phyloP scores from a whole-genome alignment of 1,139 yeast genomes.

The Spathaspora sp. region DNA sequence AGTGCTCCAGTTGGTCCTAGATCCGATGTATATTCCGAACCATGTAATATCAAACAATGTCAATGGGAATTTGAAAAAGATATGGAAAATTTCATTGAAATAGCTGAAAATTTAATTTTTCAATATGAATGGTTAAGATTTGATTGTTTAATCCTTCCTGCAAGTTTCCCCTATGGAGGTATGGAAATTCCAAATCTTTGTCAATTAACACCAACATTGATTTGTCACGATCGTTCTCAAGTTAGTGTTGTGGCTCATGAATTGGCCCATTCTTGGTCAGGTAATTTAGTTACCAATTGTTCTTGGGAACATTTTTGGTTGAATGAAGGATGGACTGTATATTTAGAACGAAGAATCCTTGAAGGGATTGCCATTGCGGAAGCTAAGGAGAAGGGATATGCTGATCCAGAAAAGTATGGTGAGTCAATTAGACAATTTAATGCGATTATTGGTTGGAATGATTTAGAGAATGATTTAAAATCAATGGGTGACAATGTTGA shows the following conservation, averaged over 20 bases:
- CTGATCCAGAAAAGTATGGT: constrained; percentile 47
- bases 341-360: constrained; percentile 79
- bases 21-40: constrained; percentile 80
- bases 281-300: constrained; percentile 84
- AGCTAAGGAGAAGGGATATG: constrained; percentile 6
- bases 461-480: constrained; percentile 62
- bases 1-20: constrained; percentile 81
- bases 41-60: constrained; percentile 63
- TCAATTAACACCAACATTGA: constrained; percentile 86
- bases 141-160: constrained; percentile 78
- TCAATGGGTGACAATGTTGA: constrained; percentile 55
- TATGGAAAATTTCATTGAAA: constrained; percentile 72
- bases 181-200: constrained; percentile 95
- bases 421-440: constrained; percentile 75
- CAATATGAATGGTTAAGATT: constrained; percentile 84
- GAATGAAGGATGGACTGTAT: constrained; percentile 96
- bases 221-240: constrained; percentile 82
- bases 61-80: constrained; percentile 80
- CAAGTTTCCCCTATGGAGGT: constrained; percentile 90
- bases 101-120: constrained; percentile 81
- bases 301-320: constrained; percentile 96
- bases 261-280: constrained; percentile 90
- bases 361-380: constrained; percentile 46
- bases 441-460: constrained; percentile 89
- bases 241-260: constrained; percentile 91